phyloP scores from a whole-genome alignment of 1,284 basidiomycete species.

The Psilocybe mexicana region DNA sequence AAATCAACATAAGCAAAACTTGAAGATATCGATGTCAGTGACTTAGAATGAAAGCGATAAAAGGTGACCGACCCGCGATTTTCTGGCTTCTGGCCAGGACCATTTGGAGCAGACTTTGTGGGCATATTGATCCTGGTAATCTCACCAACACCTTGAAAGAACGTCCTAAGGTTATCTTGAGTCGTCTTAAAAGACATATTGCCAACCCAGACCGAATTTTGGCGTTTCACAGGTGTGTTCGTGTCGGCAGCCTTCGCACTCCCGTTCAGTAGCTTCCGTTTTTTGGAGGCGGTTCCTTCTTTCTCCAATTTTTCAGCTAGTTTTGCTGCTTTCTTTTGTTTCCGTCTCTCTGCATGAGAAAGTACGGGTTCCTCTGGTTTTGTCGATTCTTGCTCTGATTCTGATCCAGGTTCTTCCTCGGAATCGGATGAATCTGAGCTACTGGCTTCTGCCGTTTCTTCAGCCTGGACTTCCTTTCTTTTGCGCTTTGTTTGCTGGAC shows the following conservation, averaged over 20 bases:
- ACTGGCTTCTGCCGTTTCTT: constrained; percentile 12
- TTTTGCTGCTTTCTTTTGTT: constrained; percentile 56
- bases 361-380: constrained; percentile 49
- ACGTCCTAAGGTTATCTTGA: constrained; percentile 63
- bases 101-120: constrained; percentile 47
- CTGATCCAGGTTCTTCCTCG: constrained; percentile 12
- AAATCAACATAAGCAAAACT: constrained; percentile 99
- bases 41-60: neutral
- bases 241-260: constrained; percentile 28
- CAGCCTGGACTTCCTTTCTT: constrained; percentile 18
- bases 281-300: constrained; percentile 37
- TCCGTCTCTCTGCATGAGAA: constrained; percentile 72
- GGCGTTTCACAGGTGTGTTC: constrained; percentile 43
- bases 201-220: constrained; percentile 93
- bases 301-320: constrained; percentile 25
- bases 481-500: constrained; percentile 11
- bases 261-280: constrained; percentile 47
- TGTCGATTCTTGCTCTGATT: constrained; percentile 7
- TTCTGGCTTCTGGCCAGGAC: constrained; percentile 48
- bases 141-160: constrained; percentile 74
- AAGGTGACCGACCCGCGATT: constrained; percentile 62
- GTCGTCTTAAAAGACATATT: constrained; percentile 94
- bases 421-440: constrained; percentile 20
- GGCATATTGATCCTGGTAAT: constrained; percentile 78
- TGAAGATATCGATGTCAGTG: neutral